phyloP scores from a whole-genome alignment of 1,139 yeast genomes.

The Kodamaea fungicola region DNA sequence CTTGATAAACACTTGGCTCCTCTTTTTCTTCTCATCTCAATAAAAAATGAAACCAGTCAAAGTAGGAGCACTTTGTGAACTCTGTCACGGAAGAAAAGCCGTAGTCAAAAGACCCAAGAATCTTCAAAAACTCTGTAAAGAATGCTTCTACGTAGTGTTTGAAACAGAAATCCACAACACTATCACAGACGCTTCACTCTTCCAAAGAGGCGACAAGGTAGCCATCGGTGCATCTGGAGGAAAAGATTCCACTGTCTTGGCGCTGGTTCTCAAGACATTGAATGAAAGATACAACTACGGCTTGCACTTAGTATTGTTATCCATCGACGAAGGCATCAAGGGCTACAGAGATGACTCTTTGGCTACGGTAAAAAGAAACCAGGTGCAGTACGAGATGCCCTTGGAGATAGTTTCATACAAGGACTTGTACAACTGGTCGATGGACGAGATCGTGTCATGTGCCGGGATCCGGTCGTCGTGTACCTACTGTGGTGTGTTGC shows the following conservation, averaged over 20 bases:
- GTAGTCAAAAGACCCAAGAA: slow-evolving; percentile 91
- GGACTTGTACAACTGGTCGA: slow-evolving; percentile 91
- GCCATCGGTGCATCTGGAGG: slow-evolving; percentile 99
- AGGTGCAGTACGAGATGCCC: slow-evolving; percentile 82
- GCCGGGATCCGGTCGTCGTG: slow-evolving; percentile 94
- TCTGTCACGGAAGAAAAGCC: slow-evolving; percentile 83
- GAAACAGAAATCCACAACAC: slow-evolving; percentile 96
- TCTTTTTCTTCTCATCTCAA: not conserved
- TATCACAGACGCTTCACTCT: slow-evolving; percentile 65
- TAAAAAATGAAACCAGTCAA: slow-evolving; percentile 29
- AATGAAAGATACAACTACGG: slow-evolving; percentile 90
- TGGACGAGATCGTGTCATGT: slow-evolving; percentile 96
- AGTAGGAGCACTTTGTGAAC: slow-evolving; percentile 61
- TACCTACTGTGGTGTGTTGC: slow-evolving; percentile 95
- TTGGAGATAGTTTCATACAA: slow-evolving; percentile 85
- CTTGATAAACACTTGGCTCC: too few species aligned
- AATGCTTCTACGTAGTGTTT: slow-evolving; percentile 84
- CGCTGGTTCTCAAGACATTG: slow-evolving; percentile 78
- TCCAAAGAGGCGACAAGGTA: slow-evolving; percentile 76
- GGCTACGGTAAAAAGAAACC: slow-evolving; percentile 94
- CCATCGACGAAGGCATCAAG: slow-evolving; percentile 95
- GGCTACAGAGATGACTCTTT: slow-evolving; percentile 97
- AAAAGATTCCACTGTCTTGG: slow-evolving; percentile 93
- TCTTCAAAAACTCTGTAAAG: slow-evolving; percentile 84
- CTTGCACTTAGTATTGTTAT: slow-evolving; percentile 70